phyloP scores from a whole-genome alignment of 2,329 filamentous ascomycete species.

The Paracoccidioides brasiliensis region DNA sequence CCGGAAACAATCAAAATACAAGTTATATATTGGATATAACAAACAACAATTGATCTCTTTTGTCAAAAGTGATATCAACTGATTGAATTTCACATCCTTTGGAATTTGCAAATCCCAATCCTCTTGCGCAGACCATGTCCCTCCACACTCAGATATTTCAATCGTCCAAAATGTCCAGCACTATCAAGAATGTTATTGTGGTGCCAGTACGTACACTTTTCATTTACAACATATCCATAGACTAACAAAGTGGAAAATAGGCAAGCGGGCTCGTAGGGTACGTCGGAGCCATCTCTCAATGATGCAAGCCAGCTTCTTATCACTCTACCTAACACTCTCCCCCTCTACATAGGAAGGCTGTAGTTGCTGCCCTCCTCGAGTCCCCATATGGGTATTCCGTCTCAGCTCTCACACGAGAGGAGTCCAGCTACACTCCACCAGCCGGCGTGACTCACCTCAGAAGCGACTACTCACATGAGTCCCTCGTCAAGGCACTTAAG shows the following conservation, averaged over 20 bases:
- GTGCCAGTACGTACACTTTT: conserved; percentile 1
- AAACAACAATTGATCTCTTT: too few relatives aligned
- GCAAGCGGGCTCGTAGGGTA: conserved; percentile 4
- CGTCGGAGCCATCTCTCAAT: neutral
- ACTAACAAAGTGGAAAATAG: neutral
- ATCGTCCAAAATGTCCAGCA: neutral
- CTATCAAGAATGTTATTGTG: conserved; percentile 6
- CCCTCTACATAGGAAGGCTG: neutral
- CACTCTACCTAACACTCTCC: neutral
- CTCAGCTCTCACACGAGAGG: conserved; percentile 10
- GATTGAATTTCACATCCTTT: too few relatives aligned
- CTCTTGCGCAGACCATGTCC: too few relatives aligned
- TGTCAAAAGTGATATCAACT: too few relatives aligned
- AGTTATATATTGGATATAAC: too few relatives aligned
- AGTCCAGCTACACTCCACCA: conserved; percentile 8
- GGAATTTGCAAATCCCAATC: too few relatives aligned
- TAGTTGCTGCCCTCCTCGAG: conserved; percentile 6
- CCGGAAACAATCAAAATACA: too few relatives aligned
- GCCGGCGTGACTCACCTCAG: conserved; percentile 7
- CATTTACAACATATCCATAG: neutral
- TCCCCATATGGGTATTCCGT: conserved; percentile 10
- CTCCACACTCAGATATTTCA: too few relatives aligned
- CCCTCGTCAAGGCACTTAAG: conserved; percentile 12
- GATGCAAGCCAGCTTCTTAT: neutral
- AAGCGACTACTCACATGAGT: conserved; percentile 14